Base-by-base conservation (phyloP, 768 basidiomycete genomes). In the Leccinum incarnatum region DNA sequence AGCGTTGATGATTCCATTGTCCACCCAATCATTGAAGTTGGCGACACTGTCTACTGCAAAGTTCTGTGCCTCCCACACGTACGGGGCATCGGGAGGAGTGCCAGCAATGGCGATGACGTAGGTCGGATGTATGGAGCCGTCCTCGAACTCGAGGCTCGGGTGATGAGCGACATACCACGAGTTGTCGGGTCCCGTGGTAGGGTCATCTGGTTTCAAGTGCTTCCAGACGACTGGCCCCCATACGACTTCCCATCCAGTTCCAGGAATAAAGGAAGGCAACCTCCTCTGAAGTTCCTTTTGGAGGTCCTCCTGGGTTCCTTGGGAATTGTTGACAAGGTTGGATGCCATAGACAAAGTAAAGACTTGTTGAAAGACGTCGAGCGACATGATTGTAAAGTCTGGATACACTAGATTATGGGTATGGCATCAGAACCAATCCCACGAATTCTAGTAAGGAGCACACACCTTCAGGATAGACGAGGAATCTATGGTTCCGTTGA, bases 221-320 rank as follows among this genome's bases (percentile, higher is more conserved):
- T 64, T 64, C 48, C 48, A 62, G 1, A 60, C 21, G 29, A 54
- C 55, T 17, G 61, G 63, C 14, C 63, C 62, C 63, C 63, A 63
- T 6, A 48, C 57, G 6, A 63, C 45, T 14, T 29, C 17, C 63
- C 62, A 63, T 23, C 40, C 34, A 14, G 14, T 10, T 7, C 10
- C 40, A 42, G 49, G 49, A 30, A 50, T 11, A 25, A 12, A 10
- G 15, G 11, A 25, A 29, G 49, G 23, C 27, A 50, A n/a, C 27
- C 0, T 3, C 9, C 0, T 9, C 27, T 50, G 25, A 29, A 50
- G 49, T 8, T 17, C 27, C 27, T 9, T 30, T 9, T 50, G 49
- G 15, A 29, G 23, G 11, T 14, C 23, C 11, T 47, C 40, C n/a
- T 42, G n/a, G 10, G 40, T 23, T 21, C 23, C 46, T 47, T 15